Base-by-base conservation (phyloP, 768 basidiomycete species). In the Russula virescens region DNA sequence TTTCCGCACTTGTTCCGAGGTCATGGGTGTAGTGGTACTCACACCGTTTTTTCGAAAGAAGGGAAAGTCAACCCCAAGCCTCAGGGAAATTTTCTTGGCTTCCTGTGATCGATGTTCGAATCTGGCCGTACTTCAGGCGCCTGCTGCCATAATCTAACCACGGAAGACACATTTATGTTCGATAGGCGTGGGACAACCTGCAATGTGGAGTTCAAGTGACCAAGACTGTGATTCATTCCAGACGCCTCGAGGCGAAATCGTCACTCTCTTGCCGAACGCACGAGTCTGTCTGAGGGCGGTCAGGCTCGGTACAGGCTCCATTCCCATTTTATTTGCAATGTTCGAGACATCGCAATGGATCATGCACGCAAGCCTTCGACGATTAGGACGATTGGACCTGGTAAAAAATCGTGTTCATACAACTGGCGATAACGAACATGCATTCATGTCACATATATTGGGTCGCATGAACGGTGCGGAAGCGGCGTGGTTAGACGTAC, bases 171-270 rank as follows among this genome's bases (percentile, higher is more conserved):
- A 21, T 9, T 35, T 35, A 18, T 13, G 9, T 3, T 48, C 18
- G 38, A 40, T 23, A 21, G 26, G 38, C 48, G 58, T 59, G 49
- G 38, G 38, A 42, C 26, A 23, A 26, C 13, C 9, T 5, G 49
- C 50, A 34, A 52, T 52, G 42, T 35, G 42, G 10, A 5, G 42
- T 19, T 45, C 58, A 52, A 52, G 50, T 60, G 58, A 60, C 23
- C 42, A 60, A 8, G 42, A 9, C 31, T 28, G 26, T 52, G 40
- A 28, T 38, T n/a, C 40, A 21, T 28, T 28, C 7, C 25, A 28
- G 58, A 45, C 4, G 10, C 58, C 50, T 52, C 50, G 58, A 35
- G 50, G 58, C 42, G 31, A 18, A 16, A n/a, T 10, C 16, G 18
- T 45, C 50, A 52, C 50, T 50, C 10, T 14, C 35, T 38, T 25